Evolutionary conservation across 805 yeast species (phyloP).

Genomic region (Kuraishia ogatae): DNA sequence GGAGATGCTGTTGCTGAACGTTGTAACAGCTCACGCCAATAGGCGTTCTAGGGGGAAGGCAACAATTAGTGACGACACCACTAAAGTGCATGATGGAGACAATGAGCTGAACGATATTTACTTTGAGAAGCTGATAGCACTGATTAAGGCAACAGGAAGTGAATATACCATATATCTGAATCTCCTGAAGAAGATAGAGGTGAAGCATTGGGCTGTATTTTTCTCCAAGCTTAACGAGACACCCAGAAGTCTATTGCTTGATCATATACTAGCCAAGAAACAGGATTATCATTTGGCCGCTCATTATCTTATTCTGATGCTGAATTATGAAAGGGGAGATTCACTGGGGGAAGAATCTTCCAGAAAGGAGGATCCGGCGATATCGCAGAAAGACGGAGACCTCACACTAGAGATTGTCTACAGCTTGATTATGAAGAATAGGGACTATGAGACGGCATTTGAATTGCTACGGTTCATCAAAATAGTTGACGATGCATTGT

Average conservation of each 20-base stretch:
- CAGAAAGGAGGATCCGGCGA: not conserved
- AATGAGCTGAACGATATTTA: slow-evolving; percentile 8
- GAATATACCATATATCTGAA: slow-evolving; percentile 33
- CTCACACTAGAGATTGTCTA: slow-evolving; percentile 34
- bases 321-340: slow-evolving; percentile 33
- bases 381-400: slow-evolving; percentile 25
- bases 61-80: slow-evolving; percentile 17
- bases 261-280: slow-evolving; percentile 24
- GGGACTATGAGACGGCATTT: slow-evolving; percentile 45
- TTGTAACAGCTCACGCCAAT: slow-evolving; percentile 9
- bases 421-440: slow-evolving; percentile 26
- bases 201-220: slow-evolving; percentile 40
- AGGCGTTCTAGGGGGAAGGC: slow-evolving; percentile 10
- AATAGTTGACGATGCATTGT: slow-evolving; percentile 28
- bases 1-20: slow-evolving; percentile 37
- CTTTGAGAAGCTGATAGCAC: slow-evolving; percentile 19
- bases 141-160: slow-evolving; percentile 22
- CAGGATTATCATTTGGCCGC: slow-evolving; percentile 39
- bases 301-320: slow-evolving; percentile 41
- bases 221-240: slow-evolving; percentile 30
- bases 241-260: slow-evolving; percentile 36
- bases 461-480: slow-evolving; percentile 47
- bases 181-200: slow-evolving; percentile 46
- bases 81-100: slow-evolving; percentile 1
- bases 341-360: slow-evolving; percentile 4